phyloP scores from a whole-genome alignment of 2,329 filamentous ascomycete species.

The Torrubiella hemipterigena region DNA sequence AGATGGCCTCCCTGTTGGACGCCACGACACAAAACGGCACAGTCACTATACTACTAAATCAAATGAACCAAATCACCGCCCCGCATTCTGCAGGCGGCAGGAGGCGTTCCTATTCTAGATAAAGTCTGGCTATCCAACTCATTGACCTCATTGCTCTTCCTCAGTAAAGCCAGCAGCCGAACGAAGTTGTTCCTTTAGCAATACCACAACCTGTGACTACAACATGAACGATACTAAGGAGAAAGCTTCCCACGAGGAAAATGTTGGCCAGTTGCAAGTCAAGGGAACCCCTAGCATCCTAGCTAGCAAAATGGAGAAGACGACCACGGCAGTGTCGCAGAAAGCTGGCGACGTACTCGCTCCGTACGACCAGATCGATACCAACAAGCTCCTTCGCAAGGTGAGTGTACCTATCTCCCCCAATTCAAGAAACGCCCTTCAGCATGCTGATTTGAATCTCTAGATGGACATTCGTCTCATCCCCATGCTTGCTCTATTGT shows the following conservation, averaged over 20 bases:
- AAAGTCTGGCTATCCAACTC: no score
- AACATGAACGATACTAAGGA: neutral
- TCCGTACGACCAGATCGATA: neutral
- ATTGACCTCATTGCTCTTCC: no score
- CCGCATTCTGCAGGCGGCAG: no score
- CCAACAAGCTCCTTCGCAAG: neutral
- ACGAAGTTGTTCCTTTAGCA: no score
- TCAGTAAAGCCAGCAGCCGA: no score
- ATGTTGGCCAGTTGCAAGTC: neutral
- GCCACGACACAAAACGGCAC: no score
- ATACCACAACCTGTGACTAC: no score
- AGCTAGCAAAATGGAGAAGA: neutral
- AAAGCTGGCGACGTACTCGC: neutral
- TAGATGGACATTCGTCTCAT: conserved; percentile 33
- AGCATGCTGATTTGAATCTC: neutral
- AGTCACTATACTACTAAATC: no score
- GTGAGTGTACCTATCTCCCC: neutral
- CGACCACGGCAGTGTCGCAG: neutral
- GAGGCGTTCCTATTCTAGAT: no score
- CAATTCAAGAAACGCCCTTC: neutral
- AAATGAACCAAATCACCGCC: no score
- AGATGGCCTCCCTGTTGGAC: no score
- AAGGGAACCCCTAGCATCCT: neutral
- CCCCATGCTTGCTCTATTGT: conserved; percentile 49
- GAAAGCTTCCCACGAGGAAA: neutral